These are phyloP conservation scores for Nepenthes gracilis DNA, from an alignment of 148 eudicot genomes.

Conservation along the genomic window DNA sequence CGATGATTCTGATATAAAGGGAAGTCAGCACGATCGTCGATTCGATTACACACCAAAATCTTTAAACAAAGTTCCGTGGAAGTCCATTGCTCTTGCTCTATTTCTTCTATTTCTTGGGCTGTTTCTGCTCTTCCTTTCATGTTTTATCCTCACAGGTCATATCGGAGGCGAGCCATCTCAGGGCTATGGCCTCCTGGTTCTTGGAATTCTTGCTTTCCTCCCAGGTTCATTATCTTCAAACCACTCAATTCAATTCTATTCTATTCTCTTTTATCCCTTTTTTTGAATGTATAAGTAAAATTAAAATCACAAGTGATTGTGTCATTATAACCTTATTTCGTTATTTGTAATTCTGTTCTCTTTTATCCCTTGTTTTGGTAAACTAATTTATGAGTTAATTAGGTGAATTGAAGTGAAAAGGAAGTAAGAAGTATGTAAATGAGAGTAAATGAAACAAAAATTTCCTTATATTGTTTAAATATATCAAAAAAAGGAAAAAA, in stretches of 20 bases:
- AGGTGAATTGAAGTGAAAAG: no score
- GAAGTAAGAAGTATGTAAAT: no score
- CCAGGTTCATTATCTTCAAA: constrained; percentile 41
- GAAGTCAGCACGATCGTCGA: constrained; percentile 48
- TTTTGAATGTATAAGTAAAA: neutral
- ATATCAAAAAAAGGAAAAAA: no score
- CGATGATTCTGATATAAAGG: constrained; percentile 10
- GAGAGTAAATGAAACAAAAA: no score
- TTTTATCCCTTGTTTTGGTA: no score
- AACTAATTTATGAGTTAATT: no score
- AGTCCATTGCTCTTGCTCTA: constrained; percentile 72
- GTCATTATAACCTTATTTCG: no score
- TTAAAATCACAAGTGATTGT: no score
- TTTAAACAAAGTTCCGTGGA: constrained; percentile 77
- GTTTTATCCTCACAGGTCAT: constrained; percentile 85
- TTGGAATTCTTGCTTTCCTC: constrained; percentile 72
- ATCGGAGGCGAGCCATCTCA: constrained; percentile 85
- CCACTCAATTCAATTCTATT: neutral
- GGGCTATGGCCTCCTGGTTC: constrained; percentile 76
- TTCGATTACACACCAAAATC: constrained; percentile 63
- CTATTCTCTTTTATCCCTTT: neutral
- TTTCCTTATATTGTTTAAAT: no score
- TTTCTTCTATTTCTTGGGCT: constrained; percentile 68
- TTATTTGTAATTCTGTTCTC: no score
- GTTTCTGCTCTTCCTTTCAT: constrained; percentile 53